Conservation (phyloP, 2,329 filamentous ascomycete genomes). For the Thermomyces lanuginosus region DNA sequence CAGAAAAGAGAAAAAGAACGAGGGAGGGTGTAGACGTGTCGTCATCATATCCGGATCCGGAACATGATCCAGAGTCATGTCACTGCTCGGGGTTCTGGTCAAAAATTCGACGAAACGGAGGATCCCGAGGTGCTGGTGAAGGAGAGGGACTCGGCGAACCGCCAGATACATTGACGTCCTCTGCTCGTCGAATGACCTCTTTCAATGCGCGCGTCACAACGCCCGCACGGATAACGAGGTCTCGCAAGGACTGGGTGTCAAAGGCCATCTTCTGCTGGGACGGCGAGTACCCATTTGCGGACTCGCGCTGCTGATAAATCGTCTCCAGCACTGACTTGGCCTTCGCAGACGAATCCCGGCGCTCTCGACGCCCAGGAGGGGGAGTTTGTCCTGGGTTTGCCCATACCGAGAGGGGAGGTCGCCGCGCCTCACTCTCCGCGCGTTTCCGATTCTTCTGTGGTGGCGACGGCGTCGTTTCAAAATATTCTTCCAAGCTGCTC, state of each 20-base stretch:
- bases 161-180: constrained; percentile 25
- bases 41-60: constrained; percentile 2
- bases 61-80: neutral
- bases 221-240: constrained; percentile 39
- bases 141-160: constrained; percentile 15
- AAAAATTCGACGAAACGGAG: constrained; percentile 34
- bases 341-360: constrained; percentile 41
- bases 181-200: constrained; percentile 34
- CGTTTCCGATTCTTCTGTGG: constrained; percentile 15
- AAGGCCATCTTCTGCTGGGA: constrained; percentile 43
- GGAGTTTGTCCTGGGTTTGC: constrained; percentile 15
- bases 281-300: constrained; percentile 13
- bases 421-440: constrained; percentile 17
- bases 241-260: constrained; percentile 46
- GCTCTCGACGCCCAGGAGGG: constrained; percentile 34
- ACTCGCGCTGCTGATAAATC: constrained; percentile 35
- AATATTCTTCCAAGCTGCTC: constrained; percentile 42
- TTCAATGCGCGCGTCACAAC: constrained; percentile 34
- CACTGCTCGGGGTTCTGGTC: too few relatives aligned
- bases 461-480: constrained; percentile 35
- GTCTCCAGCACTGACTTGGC: constrained; percentile 47
- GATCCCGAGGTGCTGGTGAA: too few relatives aligned
- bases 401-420: constrained; percentile 13
- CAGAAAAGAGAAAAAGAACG: constrained; percentile 2
- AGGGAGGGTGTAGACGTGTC: too few relatives aligned